Percentiles rank a stretch among this genome's conserved stretches.
Evolutionary conservation across 257 asterid species (phyloP).

Genomic region (Voacanga thouarsii): DNA sequence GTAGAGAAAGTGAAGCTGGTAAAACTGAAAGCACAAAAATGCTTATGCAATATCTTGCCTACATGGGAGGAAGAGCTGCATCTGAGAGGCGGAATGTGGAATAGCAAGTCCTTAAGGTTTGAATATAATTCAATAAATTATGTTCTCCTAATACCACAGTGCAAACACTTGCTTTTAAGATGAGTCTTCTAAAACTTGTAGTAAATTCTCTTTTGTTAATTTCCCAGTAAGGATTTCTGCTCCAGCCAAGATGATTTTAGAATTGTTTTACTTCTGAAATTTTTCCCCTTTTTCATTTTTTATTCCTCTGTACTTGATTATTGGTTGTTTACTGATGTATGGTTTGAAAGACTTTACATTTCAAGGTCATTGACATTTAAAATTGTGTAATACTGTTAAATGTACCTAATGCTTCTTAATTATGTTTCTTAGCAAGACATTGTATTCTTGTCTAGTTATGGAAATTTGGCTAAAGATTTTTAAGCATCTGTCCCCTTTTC

Average conservation of each 20-base stretch:
- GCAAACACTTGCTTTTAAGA: not conserved
- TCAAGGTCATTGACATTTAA: too few species aligned
- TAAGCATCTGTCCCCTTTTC: not conserved
- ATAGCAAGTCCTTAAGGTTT: slow-evolving; percentile 93
- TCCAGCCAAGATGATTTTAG: not conserved
- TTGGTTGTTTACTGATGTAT: too few species aligned
- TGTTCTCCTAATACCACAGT: not conserved
- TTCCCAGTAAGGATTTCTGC: slow-evolving; percentile 69
- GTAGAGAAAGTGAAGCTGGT: slow-evolving; percentile 98
- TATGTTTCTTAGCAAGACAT: not conserved
- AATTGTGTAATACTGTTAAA: not conserved
- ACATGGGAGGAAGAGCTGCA: slow-evolving; percentile 73
- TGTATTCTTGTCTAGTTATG: not conserved
- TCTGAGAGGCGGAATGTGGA: slow-evolving; percentile 66
- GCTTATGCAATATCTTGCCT: slow-evolving; percentile 88
- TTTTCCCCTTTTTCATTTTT: not conserved
- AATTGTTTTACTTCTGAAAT: not conserved
- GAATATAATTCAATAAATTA: slow-evolving; percentile 19
- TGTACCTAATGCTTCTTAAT: slow-evolving; percentile 1
- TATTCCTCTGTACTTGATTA: not conserved
- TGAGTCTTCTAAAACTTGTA: not conserved
- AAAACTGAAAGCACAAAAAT: slow-evolving; percentile 91
- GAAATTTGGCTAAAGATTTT: not conserved
- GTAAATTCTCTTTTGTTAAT: slow-evolving; percentile 92
- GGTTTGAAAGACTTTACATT: too few species aligned